Percentiles rank a stretch among this genome's conserved stretches.
phyloP scores from a whole-genome alignment of 495 filamentous ascomycete genomes.

The Aspergillus campestris region DNA sequence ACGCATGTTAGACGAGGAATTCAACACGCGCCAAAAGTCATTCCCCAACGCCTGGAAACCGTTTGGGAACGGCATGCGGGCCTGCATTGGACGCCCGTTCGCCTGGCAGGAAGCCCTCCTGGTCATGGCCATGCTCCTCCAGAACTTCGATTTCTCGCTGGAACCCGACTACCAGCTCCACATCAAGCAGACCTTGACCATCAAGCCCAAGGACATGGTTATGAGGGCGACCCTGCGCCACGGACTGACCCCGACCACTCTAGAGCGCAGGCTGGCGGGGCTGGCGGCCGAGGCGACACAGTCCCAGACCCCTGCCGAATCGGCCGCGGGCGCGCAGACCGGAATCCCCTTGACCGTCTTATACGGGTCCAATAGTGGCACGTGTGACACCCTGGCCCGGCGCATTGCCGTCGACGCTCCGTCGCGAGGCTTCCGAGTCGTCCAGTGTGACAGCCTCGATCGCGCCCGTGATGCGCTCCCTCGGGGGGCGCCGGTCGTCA shows the following conservation, averaged over 20 bases:
- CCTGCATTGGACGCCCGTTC: constrained; percentile 61
- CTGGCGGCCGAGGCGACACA: too few species aligned
- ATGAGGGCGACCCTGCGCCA: constrained; percentile 57
- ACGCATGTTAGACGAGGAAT: constrained; percentile 56
- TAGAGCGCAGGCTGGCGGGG: constrained; percentile 25
- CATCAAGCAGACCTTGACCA: constrained; percentile 63
- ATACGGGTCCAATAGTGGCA: too few species aligned
- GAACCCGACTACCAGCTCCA: constrained; percentile 48
- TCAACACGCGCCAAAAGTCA: constrained; percentile 38
- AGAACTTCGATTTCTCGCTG: constrained; percentile 52
- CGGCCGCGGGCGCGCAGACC: too few species aligned
- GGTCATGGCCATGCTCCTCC: constrained; percentile 47
- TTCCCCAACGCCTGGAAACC: constrained; percentile 52
- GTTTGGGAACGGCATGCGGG: constrained; percentile 55
- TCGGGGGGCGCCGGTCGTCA: not conserved
- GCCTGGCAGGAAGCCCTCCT: constrained; percentile 56
- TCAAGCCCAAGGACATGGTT: constrained; percentile 67
- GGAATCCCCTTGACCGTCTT: too few species aligned
- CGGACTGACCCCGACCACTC: constrained; percentile 46
- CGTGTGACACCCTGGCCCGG: too few species aligned
- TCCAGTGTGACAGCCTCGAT: constrained; percentile 1
- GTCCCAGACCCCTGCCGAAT: too few species aligned
- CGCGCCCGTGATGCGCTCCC: not conserved
- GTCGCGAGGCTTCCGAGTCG: not conserved
- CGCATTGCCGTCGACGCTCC: not conserved